Percentiles rank a stretch among this genome's conserved stretches.
Evolutionary conservation across 2,329 filamentous ascomycete species (phyloP).

Genomic region (Hysterium pulicare): DNA sequence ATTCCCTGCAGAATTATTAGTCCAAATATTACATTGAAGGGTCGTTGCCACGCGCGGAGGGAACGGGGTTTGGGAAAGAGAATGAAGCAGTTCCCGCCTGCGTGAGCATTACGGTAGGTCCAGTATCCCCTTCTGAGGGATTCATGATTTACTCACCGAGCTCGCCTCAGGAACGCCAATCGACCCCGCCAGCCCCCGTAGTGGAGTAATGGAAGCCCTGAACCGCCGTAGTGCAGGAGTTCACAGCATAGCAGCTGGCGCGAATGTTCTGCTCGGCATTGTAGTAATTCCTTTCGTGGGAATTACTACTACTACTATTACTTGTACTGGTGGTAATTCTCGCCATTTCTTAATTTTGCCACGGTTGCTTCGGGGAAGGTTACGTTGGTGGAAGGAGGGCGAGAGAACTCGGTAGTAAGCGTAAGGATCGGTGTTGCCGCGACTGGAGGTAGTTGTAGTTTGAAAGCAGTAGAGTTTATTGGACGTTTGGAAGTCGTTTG

Average conservation of each 20-base stretch:
- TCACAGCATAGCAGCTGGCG: slow-evolving; percentile 87
- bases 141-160: slow-evolving; percentile 33
- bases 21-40: neutral
- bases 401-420: too few relatives aligned
- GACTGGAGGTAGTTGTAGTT: too few relatives aligned
- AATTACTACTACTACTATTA: slow-evolving; percentile 67
- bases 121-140: too few relatives aligned
- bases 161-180: slow-evolving; percentile 46
- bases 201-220: slow-evolving; percentile 93
- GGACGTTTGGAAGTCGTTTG: too few relatives aligned
- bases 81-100: too few relatives aligned
- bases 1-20: slow-evolving; percentile 58
- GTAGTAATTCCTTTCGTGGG: slow-evolving; percentile 42
- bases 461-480: too few relatives aligned
- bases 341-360: slow-evolving; percentile 60
- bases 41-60: neutral
- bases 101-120: too few relatives aligned
- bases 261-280: slow-evolving; percentile 72
- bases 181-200: slow-evolving; percentile 70
- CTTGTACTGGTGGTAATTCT: slow-evolving; percentile 65
- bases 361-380: slow-evolving; percentile 38
- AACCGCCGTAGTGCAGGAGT: slow-evolving; percentile 64
- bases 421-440: too few relatives aligned
- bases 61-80: neutral
- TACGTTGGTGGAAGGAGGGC: too few relatives aligned